These are phyloP conservation scores for Pilasporangium apinafurcum DNA, from an alignment of 352 stramenopile genomes.

Conservation along the genomic window DNA sequence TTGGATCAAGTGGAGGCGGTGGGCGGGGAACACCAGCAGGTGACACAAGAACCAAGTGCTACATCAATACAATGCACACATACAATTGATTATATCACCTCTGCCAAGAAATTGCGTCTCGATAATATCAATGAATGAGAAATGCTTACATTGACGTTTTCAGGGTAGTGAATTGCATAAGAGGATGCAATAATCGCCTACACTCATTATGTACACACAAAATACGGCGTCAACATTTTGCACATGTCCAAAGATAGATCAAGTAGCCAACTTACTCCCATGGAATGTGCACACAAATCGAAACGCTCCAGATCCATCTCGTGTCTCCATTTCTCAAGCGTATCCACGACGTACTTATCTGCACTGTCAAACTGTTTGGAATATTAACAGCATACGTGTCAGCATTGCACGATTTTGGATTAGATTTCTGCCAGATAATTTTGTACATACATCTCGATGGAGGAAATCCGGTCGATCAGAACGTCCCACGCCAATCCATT, in stretches of 20 bases:
- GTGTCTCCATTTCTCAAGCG: slow-evolving; percentile 74
- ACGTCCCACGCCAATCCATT: slow-evolving; percentile 78
- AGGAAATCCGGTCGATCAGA: slow-evolving; percentile 74
- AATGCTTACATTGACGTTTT: slow-evolving; percentile 49
- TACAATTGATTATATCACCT: no score
- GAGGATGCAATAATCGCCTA: slow-evolving; percentile 81
- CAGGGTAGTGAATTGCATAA: slow-evolving; percentile 55
- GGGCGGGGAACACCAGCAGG: slow-evolving; percentile 57
- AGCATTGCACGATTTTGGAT: not conserved
- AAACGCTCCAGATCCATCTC: slow-evolving; percentile 67
- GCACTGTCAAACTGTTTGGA: slow-evolving; percentile 64
- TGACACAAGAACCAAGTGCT: slow-evolving; percentile 76
- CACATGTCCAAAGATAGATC: not conserved
- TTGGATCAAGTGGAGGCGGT: slow-evolving; percentile 34
- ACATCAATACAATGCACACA: not conserved
- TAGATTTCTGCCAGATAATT: no score
- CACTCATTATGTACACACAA: not conserved
- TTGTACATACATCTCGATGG: slow-evolving; percentile 45
- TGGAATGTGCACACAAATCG: slow-evolving; percentile 72
- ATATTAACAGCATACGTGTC: not conserved
- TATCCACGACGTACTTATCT: slow-evolving; percentile 59
- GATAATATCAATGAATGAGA: no score
- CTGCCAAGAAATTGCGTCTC: no score
- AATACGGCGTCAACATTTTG: not conserved
- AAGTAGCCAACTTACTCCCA: slow-evolving; percentile 39